Evolutionary conservation across 129 eudicot genomes (phyloP), one percentile per base, ranked within the genome.

Genomic region (Pseudognaphalium luteoalbum): DNA sequence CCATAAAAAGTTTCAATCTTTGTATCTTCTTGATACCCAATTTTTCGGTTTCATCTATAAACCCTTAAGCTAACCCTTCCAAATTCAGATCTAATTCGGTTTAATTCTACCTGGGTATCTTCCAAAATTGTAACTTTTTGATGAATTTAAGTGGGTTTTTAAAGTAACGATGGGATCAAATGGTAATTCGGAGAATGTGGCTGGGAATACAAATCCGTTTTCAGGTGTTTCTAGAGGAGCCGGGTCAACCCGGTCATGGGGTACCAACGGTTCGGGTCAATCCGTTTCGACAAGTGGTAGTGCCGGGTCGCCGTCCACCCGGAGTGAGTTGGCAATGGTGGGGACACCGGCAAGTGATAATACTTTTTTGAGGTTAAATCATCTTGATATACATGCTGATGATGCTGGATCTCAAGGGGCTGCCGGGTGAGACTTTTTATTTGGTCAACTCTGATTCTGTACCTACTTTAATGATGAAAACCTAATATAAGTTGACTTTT

Each of bases 261-360:
- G 96, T 21, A 73, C 96, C 9, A 81, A 91, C 10, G 84, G 73
- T 10, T 93, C 98, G 54, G 96, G 96, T 59, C 98, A 93, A 78
- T 93, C 98, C 30, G 82, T 90, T 61, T 93, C 98, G 6, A 93
- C 98, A 0, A 93, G 98, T 44, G 96, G 97, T 32, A 93, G 98
- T 52, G 85, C 86, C 51, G 98, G 98, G 61, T 93, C 98, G 4
- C 98, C 98, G 6, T 89, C 97, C 11, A 87, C 84, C 83, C 86
- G 97, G 82, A 88, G 90, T 71, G 98, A 90, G 79, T 86, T 85
- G 71, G 96, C 96, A 11, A 78, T 93, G 80, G 76, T 70, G 80
- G 91, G 87, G 34, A 86, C 92, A 0, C 90, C 97, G 0, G 92
- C 89, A 33, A 84, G 91, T 72, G 98, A 88, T 11, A 88, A 73